phyloP scores from a whole-genome alignment of 2,329 filamentous ascomycete genomes.

The Clonostachys rhizophaga region DNA sequence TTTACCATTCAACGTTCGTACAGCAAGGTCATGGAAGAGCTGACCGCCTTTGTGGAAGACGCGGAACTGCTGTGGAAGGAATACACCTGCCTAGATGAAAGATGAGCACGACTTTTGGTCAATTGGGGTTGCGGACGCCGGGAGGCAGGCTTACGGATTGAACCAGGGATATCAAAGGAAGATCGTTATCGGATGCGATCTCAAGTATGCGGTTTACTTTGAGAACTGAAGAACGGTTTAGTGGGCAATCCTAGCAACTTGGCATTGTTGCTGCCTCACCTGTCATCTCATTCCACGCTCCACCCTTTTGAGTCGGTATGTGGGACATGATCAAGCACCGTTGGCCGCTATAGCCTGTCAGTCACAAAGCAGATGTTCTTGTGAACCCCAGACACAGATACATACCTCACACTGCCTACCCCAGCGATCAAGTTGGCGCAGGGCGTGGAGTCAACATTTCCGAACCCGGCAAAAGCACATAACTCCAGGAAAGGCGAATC shows the following conservation, averaged over 20 bases:
- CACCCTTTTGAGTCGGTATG: slow-evolving; percentile 33
- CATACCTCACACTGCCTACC: slow-evolving; percentile 20
- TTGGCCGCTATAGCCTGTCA: slow-evolving; percentile 15
- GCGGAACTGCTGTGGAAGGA: slow-evolving; percentile 34
- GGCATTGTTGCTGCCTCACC: slow-evolving; percentile 6
- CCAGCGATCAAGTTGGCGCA: slow-evolving; percentile 29
- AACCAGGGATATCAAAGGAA: slow-evolving; percentile 29
- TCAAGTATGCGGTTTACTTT: slow-evolving; percentile 20
- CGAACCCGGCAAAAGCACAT: slow-evolving; percentile 25
- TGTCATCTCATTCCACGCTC: slow-evolving; percentile 35
- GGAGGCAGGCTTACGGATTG: slow-evolving; percentile 22
- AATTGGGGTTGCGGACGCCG: neutral
- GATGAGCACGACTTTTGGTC: neutral
- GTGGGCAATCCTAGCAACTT: neutral
- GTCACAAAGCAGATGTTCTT: neutral
- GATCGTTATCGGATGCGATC: slow-evolving; percentile 27
- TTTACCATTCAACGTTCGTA: slow-evolving; percentile 26
- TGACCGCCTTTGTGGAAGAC: slow-evolving; percentile 31
- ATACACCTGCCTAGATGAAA: slow-evolving; percentile 20
- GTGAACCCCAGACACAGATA: slow-evolving; percentile 4
- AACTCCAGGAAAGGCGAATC: slow-evolving; percentile 32
- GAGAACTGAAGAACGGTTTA: slow-evolving; percentile 19
- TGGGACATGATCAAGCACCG: slow-evolving; percentile 30
- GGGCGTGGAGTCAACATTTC: slow-evolving; percentile 22
- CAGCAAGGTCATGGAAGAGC: slow-evolving; percentile 31